Conservation (phyloP, 352 stramenopile genomes). For the Globisporangium spinosum region DNA sequence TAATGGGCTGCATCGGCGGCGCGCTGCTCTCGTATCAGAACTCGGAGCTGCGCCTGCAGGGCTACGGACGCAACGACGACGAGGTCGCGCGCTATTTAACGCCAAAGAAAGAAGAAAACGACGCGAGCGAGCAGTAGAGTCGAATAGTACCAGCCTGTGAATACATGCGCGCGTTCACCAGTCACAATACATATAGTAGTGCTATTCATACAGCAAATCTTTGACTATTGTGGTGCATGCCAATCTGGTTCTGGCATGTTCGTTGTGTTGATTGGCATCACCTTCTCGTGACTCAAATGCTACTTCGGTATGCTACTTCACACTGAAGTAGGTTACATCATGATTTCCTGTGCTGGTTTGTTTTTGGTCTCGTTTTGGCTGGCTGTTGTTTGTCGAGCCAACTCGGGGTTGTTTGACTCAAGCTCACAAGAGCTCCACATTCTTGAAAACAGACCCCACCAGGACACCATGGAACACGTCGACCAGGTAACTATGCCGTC, state of each 20-base stretch:
- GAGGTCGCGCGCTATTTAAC: constrained; percentile 59
- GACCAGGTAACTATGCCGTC: constrained; percentile 19
- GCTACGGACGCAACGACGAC: constrained; percentile 68
- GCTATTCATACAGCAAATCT: neutral
- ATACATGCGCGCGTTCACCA: neutral
- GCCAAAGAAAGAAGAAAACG: constrained; percentile 10
- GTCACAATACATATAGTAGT: neutral
- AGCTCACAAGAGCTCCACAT: neutral
- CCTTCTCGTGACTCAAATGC: neutral
- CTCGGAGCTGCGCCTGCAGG: constrained; percentile 70
- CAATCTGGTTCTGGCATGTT: neutral
- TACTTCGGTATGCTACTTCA: neutral
- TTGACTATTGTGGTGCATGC: neutral
- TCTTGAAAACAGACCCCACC: constrained; percentile 20
- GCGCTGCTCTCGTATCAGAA: constrained; percentile 76
- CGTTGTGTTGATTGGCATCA: neutral
- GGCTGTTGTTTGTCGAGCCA: constrained; percentile 5
- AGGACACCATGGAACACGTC: constrained; percentile 25
- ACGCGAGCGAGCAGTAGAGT: constrained; percentile 4
- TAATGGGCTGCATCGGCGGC: constrained; percentile 58
- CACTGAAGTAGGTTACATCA: neutral
- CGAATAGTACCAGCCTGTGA: neutral
- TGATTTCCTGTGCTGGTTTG: neutral
- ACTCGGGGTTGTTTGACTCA: neutral
- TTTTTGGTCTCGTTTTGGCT: constrained; percentile 7